Percentiles rank a stretch among this genome's conserved stretches.
phyloP scores from a whole-genome alignment of 257 asterid species.

The Hygrophila difformis region DNA sequence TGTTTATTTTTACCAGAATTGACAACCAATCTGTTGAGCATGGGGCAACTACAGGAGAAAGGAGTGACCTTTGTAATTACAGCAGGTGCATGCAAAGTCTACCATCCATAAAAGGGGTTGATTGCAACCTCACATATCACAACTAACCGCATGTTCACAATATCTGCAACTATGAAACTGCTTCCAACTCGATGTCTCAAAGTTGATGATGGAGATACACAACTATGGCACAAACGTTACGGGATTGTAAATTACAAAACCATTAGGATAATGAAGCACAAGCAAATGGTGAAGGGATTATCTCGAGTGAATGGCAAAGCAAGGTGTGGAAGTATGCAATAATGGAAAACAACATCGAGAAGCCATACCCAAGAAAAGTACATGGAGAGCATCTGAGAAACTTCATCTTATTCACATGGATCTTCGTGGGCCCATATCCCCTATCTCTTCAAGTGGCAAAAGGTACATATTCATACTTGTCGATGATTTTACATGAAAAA shows the following conservation, averaged over 20 bases:
- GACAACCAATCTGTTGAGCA: conserved; percentile 10
- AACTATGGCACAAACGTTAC: not conserved
- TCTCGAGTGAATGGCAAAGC: not conserved
- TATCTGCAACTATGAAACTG: not conserved
- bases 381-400: conserved; percentile 6
- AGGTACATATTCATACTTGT: conserved; percentile 4
- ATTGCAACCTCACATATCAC: not conserved
- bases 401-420: conserved; percentile 9
- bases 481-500: conserved; percentile 13
- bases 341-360: conserved; percentile 2
- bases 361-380: not conserved
- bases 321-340: conserved; percentile 1
- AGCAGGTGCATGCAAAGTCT: not conserved
- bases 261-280: not conserved
- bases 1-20: conserved; percentile 3
- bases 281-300: conserved; percentile 5
- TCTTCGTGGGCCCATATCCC: conserved; percentile 18
- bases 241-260: not conserved
- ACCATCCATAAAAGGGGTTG: not conserved
- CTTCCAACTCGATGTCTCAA: not conserved
- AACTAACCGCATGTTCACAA: not conserved
- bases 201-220: too few species aligned
- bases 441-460: not conserved
- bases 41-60: conserved; percentile 20
- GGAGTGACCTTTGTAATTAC: conserved; percentile 1